Conservation (phyloP, 2,329 filamentous ascomycete genomes). For the Keithomyces neogunnii region DNA sequence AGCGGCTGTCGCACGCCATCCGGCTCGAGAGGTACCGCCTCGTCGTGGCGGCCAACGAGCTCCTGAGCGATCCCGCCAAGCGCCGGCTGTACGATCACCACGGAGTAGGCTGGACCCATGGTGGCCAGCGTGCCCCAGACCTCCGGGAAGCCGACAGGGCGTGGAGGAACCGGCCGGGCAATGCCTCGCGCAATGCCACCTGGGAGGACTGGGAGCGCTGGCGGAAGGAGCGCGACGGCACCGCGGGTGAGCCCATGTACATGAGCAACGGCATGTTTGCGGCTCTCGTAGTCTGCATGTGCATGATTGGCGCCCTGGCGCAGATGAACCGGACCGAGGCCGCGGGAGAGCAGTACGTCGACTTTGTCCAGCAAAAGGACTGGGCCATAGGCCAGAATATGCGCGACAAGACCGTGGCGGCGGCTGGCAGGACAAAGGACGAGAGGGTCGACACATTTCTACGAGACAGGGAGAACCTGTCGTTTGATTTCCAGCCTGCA, state of each 20-base stretch:
- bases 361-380: constrained; percentile 58
- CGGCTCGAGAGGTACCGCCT: constrained; percentile 86
- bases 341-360: constrained; percentile 53
- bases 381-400: constrained; percentile 54
- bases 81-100: constrained; percentile 74
- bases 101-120: constrained; percentile 68
- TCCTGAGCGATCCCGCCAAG: constrained; percentile 74
- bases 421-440: constrained; percentile 45
- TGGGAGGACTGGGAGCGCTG: constrained; percentile 97
- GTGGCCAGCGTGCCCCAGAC: constrained; percentile 42
- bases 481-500: constrained; percentile 22
- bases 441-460: constrained; percentile 72
- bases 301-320: constrained; percentile 60
- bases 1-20: constrained; percentile 39
- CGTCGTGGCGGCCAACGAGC: constrained; percentile 77
- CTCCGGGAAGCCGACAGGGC: constrained; percentile 32
- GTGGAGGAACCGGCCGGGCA: constrained; percentile 42
- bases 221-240: constrained; percentile 47
- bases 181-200: constrained; percentile 65
- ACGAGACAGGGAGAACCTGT: constrained; percentile 53
- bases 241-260: constrained; percentile 44
- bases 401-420: constrained; percentile 42
- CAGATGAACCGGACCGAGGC: constrained; percentile 64
- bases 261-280: constrained; percentile 76
- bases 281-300: constrained; percentile 57